Evolutionary conservation across 106 monocot genomes (phyloP).

Genomic region (Allium fistulosum): DNA sequence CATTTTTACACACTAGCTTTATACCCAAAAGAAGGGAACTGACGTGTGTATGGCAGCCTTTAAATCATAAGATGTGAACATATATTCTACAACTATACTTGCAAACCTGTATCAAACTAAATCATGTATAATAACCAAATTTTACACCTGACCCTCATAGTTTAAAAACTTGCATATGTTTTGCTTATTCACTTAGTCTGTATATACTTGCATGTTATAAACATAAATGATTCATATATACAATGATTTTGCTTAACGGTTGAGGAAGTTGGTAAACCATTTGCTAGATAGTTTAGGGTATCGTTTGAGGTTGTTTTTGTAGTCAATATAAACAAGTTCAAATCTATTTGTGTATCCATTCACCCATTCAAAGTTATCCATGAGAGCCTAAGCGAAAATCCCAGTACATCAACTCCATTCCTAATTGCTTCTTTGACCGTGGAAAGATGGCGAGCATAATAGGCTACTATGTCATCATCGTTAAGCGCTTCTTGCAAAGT

Average conservation of each 20-base stretch:
- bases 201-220: too few relatives aligned
- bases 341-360: constrained; percentile 16
- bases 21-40: too few relatives aligned
- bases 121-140: too few relatives aligned
- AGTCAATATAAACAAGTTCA: constrained; percentile 14
- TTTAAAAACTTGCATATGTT: too few relatives aligned
- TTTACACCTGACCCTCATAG: too few relatives aligned
- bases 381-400: constrained; percentile 19
- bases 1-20: too few relatives aligned
- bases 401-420: constrained; percentile 14
- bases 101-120: too few relatives aligned
- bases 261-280: constrained; percentile 3
- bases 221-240: too few relatives aligned
- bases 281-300: background rate
- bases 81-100: too few relatives aligned
- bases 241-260: background rate
- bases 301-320: constrained; percentile 7
- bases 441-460: constrained; percentile 13
- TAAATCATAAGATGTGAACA: too few relatives aligned
- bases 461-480: constrained; percentile 6
- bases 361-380: constrained; percentile 24
- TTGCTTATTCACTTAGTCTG: too few relatives aligned
- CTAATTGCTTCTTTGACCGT: constrained; percentile 13
- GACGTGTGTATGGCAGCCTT: too few relatives aligned
- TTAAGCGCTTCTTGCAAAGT: constrained; percentile 1